phyloP scores from a whole-genome alignment of 768 basidiomycete species.

The Leccinum disarticulatum region DNA sequence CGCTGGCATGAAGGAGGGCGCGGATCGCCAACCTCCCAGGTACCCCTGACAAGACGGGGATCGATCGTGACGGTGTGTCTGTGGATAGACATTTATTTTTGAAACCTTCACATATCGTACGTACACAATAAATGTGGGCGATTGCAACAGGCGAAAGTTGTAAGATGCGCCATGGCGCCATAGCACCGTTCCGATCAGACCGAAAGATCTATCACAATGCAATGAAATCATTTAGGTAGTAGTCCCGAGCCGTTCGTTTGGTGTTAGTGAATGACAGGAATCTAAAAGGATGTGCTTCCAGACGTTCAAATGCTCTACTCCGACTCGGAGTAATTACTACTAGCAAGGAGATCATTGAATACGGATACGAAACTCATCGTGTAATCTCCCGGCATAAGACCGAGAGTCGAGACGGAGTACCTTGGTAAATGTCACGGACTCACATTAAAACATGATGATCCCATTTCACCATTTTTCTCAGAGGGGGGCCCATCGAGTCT shows the following conservation, averaged over 20 bases:
- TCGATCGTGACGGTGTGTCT: background rate
- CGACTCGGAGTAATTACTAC: background rate
- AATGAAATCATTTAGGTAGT: conserved; percentile 3
- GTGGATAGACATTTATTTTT: conserved; percentile 2
- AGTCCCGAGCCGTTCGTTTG: background rate
- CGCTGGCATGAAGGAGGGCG: conserved; percentile 1
- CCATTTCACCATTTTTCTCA: background rate
- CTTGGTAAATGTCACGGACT: too few species aligned
- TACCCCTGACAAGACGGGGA: conserved; percentile 1
- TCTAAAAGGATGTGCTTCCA: background rate
- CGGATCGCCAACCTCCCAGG: conserved; percentile 17
- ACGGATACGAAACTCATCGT: too few species aligned
- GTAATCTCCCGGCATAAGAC: too few species aligned
- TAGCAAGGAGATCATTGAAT: background rate
- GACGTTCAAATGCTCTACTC: background rate
- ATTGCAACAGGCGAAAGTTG: background rate
- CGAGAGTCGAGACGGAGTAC: too few species aligned
- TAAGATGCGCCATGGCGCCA: background rate
- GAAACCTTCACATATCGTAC: background rate
- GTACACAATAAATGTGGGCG: background rate
- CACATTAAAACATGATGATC: background rate
- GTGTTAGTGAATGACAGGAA: background rate
- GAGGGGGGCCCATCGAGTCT: background rate
- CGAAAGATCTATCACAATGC: background rate
- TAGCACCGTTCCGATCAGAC: conserved; percentile 2